phyloP scores from a whole-genome alignment of 257 asterid species.

The Solanum gracilifrons region DNA sequence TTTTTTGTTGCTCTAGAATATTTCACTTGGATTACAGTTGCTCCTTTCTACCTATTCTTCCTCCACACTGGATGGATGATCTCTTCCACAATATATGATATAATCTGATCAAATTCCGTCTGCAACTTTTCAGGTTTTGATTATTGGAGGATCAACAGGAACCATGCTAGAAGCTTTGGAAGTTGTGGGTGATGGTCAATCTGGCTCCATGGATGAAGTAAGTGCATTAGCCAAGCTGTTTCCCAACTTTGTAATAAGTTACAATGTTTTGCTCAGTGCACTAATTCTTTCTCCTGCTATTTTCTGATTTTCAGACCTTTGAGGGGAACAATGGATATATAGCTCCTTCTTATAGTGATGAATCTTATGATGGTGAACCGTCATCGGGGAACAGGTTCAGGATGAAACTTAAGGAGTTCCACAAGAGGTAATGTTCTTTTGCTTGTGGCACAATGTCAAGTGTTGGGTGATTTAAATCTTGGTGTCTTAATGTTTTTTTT shows the following conservation, averaged over 20 bases:
- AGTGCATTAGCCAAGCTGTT: constrained; percentile 14
- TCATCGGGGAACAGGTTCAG: constrained; percentile 84
- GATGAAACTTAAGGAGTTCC: constrained; percentile 90
- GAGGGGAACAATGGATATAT: constrained; percentile 61
- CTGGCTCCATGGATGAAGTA: constrained; percentile 64
- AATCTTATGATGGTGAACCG: constrained; percentile 56
- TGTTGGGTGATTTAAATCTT: background rate
- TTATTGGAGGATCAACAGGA: constrained; percentile 98
- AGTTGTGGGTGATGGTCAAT: constrained; percentile 84
- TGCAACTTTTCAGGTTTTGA: constrained; percentile 55
- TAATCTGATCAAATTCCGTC: background rate
- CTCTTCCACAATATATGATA: background rate
- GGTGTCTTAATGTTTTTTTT: background rate
- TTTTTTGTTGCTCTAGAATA: background rate
- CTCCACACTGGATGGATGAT: background rate
- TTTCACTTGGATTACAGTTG: background rate
- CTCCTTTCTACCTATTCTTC: background rate
- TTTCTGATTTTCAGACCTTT: constrained; percentile 41
- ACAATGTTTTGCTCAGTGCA: background rate
- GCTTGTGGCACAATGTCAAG: background rate
- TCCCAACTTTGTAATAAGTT: background rate
- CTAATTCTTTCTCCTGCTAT: background rate
- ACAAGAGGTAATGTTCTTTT: constrained; percentile 41
- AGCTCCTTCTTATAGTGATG: constrained; percentile 61
- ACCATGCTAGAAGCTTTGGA: constrained; percentile 94